phyloP scores from a whole-genome alignment of 2,329 filamentous ascomycete genomes.

The Bipolaris zeicola region DNA sequence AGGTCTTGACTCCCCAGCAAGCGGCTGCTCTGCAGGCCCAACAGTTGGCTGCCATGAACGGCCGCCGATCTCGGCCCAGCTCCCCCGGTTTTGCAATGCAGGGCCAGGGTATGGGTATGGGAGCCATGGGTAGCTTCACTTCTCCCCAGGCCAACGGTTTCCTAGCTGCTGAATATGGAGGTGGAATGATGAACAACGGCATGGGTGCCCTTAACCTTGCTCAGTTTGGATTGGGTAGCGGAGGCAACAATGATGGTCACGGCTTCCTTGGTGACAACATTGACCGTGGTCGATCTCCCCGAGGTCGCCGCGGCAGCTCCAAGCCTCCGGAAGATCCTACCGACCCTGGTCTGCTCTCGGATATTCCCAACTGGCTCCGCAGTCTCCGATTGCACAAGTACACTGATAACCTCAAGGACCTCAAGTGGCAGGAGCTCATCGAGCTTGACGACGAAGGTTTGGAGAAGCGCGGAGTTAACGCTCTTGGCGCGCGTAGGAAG shows the following conservation, averaged over 20 bases:
- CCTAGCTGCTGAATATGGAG: conserved; percentile 82
- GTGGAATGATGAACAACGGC: conserved; percentile 71
- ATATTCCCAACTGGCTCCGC: conserved; percentile 94
- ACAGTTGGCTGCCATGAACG: conserved; percentile 81
- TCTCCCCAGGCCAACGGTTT: conserved; percentile 96
- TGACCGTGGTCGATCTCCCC: conserved; percentile 84
- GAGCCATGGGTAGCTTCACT: conserved; percentile 70
- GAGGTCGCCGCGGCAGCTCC: conserved; percentile 89
- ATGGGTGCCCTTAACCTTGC: conserved; percentile 73
- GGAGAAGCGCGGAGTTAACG: conserved; percentile 92
- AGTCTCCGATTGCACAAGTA: conserved; percentile 97
- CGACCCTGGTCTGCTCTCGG: conserved; percentile 84
- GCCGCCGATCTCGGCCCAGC: conserved; percentile 81
- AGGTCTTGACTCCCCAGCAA: conserved; percentile 71
- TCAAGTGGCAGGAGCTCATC: conserved; percentile 93
- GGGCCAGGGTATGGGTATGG: conserved; percentile 56
- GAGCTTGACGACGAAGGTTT: conserved; percentile 91
- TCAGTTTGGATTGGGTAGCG: conserved; percentile 63
- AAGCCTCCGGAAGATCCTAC: conserved; percentile 98
- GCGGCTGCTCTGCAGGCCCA: conserved; percentile 66
- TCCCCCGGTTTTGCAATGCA: conserved; percentile 89
- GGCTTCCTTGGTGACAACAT: conserved; percentile 94
- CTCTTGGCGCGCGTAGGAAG: conserved; percentile 91
- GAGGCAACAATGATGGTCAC: conserved; percentile 61
- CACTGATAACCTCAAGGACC: conserved; percentile 95